Percentiles rank a stretch among this genome's conserved stretches.
phyloP scores from a whole-genome alignment of 2,329 filamentous ascomycete genomes.

The Aspergillus sp. region DNA sequence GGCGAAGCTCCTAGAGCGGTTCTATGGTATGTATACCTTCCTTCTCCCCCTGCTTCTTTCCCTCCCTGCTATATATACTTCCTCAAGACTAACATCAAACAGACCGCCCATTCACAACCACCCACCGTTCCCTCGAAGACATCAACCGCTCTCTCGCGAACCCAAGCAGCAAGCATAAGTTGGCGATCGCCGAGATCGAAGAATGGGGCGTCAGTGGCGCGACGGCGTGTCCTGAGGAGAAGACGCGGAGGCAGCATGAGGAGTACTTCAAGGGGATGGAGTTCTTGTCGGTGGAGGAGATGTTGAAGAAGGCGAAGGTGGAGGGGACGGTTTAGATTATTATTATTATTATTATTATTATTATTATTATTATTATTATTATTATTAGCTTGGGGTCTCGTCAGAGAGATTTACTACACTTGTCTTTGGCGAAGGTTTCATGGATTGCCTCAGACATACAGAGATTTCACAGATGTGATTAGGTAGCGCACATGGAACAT shows the following conservation, averaged over 20 bases:
- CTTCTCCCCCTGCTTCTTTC: too few species aligned
- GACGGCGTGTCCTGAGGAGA: not conserved
- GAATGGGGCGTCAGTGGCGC: not conserved
- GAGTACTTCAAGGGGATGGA: not conserved
- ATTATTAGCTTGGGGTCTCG: too few species aligned
- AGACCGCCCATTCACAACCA: not conserved
- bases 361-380: too few species aligned
- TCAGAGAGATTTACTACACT: too few species aligned
- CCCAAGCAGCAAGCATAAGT: not conserved
- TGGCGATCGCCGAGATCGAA: not conserved
- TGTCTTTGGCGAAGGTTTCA: too few species aligned
- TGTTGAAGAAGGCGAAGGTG: not conserved
- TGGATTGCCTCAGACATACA: too few species aligned
- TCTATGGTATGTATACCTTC: conserved; percentile 5
- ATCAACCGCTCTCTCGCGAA: not conserved
- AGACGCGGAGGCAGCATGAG: not conserved
- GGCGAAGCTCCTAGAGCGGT: not conserved
- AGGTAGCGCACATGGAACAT: too few species aligned
- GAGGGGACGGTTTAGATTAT: not conserved
- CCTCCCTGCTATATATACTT: not conserved
- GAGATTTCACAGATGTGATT: too few species aligned
- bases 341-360: too few species aligned
- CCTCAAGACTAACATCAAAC: not conserved
- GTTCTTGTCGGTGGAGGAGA: not conserved
- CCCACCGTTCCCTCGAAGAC: not conserved